Conservation (phyloP, 306 rosid species). For the Phaseolus lunatus region DNA sequence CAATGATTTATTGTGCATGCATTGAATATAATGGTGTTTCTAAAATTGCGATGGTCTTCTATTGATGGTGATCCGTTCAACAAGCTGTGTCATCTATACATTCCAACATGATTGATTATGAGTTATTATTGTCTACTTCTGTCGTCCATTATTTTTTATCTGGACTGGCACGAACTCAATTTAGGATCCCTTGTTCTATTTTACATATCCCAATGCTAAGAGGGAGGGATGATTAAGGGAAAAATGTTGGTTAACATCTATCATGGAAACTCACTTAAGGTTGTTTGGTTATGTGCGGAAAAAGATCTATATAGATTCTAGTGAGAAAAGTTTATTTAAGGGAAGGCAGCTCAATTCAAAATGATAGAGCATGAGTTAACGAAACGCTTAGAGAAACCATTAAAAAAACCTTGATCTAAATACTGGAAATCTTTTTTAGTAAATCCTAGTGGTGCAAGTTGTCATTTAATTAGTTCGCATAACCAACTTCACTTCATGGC, state of each 20-base stretch:
- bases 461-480: neutral
- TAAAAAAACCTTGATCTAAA: neutral
- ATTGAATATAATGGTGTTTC: neutral
- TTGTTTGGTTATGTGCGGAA: neutral
- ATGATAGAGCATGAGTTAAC: neutral
- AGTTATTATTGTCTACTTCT: neutral
- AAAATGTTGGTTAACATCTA: neutral
- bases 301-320: neutral
- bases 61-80: neutral
- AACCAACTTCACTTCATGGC: neutral
- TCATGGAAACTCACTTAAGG: conserved; percentile 6
- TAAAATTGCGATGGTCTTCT: neutral
- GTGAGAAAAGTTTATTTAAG: neutral
- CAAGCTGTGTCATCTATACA: neutral
- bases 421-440: neutral
- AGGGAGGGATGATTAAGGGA: neutral
- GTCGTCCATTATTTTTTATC: neutral
- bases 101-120: neutral
- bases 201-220: neutral
- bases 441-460: neutral
- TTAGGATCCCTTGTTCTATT: neutral
- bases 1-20: conserved; percentile 1
- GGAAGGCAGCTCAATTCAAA: neutral
- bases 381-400: neutral
- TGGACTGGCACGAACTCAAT: neutral